Percentiles rank a stretch among this genome's conserved stretches.
phyloP scores from a whole-genome alignment of 2,329 filamentous ascomycete genomes.

The Colletotrichum sp. region DNA sequence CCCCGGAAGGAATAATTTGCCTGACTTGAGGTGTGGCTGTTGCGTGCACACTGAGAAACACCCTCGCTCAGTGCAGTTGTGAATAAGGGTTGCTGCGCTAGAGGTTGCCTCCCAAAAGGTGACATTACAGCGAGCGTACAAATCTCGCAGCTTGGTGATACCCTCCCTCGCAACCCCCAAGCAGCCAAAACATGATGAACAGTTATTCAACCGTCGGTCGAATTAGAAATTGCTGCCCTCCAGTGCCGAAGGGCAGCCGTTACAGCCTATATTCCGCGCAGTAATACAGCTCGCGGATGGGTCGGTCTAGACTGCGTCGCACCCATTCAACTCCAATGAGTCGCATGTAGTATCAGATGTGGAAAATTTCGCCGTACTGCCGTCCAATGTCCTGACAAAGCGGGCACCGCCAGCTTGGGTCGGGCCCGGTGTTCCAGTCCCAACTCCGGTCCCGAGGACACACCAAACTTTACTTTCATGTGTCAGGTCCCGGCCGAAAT shows the following conservation, averaged over 20 bases:
- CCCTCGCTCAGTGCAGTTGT: background rate
- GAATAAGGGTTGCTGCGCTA: background rate
- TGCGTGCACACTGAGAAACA: accelerated
- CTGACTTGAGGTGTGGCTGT: background rate
- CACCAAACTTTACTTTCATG: background rate
- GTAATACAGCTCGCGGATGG: background rate
- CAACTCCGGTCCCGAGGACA: background rate
- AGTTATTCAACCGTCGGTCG: background rate
- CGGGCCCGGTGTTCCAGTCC: background rate
- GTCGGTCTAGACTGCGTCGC: background rate
- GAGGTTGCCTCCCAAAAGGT: background rate
- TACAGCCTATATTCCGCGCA: background rate
- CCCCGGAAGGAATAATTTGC: accelerated
- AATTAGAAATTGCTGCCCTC: background rate
- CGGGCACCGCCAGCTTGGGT: background rate
- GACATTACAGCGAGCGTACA: accelerated
- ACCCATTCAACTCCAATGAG: background rate
- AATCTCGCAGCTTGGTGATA: accelerated
- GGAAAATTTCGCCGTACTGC: background rate
- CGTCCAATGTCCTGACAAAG: background rate
- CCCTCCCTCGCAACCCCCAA: accelerated
- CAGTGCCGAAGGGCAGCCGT: background rate
- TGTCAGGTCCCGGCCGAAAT: background rate
- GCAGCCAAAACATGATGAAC: background rate
- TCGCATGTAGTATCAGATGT: background rate